Percentiles rank a stretch among this genome's conserved stretches.
These are phyloP conservation scores for Diaporthe sp. DNA, from an alignment of 2,329 filamentous ascomycete species.

Conservation along the genomic window DNA sequence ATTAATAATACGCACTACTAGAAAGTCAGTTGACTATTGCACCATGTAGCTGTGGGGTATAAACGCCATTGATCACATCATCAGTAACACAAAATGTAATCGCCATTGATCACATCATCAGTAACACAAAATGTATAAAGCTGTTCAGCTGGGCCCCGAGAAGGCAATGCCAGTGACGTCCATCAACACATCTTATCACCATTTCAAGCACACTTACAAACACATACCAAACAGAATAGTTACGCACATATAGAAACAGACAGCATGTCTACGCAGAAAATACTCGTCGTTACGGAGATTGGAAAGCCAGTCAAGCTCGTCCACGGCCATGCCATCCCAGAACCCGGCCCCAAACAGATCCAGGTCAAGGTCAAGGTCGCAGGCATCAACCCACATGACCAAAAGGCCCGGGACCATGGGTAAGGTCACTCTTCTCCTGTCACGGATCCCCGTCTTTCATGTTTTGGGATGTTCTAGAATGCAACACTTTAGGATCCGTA, in stretches of 20 bases:
- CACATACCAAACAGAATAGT: background rate
- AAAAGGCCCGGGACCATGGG: constrained; percentile 48
- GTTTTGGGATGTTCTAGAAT: too few relatives aligned
- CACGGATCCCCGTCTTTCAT: too few relatives aligned
- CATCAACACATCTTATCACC: background rate
- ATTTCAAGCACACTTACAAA: background rate
- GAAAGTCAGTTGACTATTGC: background rate
- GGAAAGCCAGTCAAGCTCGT: constrained; percentile 40
- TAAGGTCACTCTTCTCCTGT: too few relatives aligned
- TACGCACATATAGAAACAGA: background rate
- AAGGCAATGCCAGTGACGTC: background rate
- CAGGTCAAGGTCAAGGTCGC: constrained; percentile 52
- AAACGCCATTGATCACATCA: background rate
- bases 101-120: background rate
- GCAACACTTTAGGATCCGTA: too few relatives aligned
- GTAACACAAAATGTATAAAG: background rate
- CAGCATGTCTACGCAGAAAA: constrained; percentile 38
- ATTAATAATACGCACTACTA: constrained; percentile 1
- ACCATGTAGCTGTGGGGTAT: background rate
- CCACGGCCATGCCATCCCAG: constrained; percentile 41
- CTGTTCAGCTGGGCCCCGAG: background rate
- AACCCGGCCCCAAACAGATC: constrained; percentile 46
- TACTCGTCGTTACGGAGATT: constrained; percentile 40
- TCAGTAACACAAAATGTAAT: too few relatives aligned
- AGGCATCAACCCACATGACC: constrained; percentile 48